Percentiles rank a stretch among this genome's conserved stretches.
Evolutionary conservation across 129 eudicot species (phyloP).

Genomic region (Flaveria trinervia): DNA sequence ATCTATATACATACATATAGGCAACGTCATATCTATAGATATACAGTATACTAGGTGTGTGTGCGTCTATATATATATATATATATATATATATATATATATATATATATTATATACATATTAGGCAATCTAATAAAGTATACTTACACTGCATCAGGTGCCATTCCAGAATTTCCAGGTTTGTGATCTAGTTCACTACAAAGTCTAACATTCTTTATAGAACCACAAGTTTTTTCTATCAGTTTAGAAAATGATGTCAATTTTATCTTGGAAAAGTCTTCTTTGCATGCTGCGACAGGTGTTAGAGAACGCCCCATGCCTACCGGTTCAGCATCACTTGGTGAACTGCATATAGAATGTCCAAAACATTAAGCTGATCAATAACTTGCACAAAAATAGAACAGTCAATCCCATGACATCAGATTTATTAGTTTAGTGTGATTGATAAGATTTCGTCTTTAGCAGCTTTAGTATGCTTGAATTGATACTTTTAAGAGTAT

Average conservation of each 20-base stretch:
- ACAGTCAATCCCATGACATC: not conserved
- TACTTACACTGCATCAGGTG: slow-evolving; percentile 97
- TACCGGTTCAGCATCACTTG: slow-evolving; percentile 48
- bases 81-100: too few species aligned
- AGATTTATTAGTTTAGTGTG: not conserved
- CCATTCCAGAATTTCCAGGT: slow-evolving; percentile 85
- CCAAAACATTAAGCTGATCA: not conserved
- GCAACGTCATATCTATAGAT: too few species aligned
- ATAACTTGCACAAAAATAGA: slow-evolving; percentile 4
- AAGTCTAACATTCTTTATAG: slow-evolving; percentile 75
- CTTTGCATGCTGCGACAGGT: slow-evolving; percentile 88
- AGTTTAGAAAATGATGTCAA: slow-evolving; percentile 83
- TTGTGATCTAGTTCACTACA: slow-evolving; percentile 69
- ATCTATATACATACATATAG: too few species aligned
- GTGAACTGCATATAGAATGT: slow-evolving; percentile 44
- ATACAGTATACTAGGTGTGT: too few species aligned
- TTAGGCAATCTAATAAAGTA: not conserved
- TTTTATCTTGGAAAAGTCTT: slow-evolving; percentile 78
- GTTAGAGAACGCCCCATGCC: slow-evolving; percentile 43
- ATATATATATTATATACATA: not conserved
- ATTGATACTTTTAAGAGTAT: not conserved
- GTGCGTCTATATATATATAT: not conserved
- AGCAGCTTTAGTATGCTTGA: not conserved
- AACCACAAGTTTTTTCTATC: slow-evolving; percentile 77
- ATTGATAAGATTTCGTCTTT: not conserved